phyloP scores from a whole-genome alignment of 2,329 filamentous ascomycete genomes.

The Drechslerella coelobrocha region DNA sequence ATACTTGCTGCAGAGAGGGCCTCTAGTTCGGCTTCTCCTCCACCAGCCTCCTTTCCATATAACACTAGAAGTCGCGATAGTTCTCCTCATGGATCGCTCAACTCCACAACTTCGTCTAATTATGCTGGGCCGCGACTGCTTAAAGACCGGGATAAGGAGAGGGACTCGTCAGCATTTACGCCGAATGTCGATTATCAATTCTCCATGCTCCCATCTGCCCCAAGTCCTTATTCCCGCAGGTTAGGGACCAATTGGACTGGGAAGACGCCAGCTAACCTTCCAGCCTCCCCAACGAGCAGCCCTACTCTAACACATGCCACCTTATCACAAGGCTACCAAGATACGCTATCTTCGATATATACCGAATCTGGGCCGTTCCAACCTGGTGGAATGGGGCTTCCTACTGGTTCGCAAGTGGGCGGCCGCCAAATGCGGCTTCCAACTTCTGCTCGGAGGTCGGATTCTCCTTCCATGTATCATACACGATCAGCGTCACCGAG shows the following conservation, averaged over 20 bases:
- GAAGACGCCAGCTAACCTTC: constrained; percentile 61
- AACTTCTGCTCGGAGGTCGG: constrained; percentile 63
- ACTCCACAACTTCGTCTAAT: constrained; percentile 60
- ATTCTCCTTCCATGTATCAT: constrained; percentile 57
- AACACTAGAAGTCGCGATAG: constrained; percentile 49
- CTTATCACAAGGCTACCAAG: constrained; percentile 44
- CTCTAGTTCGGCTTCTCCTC: constrained; percentile 37
- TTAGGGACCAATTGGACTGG: constrained; percentile 16
- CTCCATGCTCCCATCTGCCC: constrained; percentile 64
- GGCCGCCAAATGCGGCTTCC: constrained; percentile 59
- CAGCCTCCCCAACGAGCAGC: constrained; percentile 51
- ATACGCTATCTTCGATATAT: constrained; percentile 49
- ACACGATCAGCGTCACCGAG: constrained; percentile 58
- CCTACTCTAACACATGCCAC: constrained; percentile 20
- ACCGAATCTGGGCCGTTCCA: constrained; percentile 47
- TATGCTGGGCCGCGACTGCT: constrained; percentile 62
- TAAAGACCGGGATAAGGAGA: constrained; percentile 59
- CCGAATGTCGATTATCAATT: constrained; percentile 67
- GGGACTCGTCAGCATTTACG: constrained; percentile 53
- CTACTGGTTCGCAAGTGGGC: constrained; percentile 44
- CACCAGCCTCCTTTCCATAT: constrained; percentile 27
- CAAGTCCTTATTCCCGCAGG: constrained; percentile 52
- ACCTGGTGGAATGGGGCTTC: constrained; percentile 49
- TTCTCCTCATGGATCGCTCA: constrained; percentile 65
- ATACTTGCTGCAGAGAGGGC: constrained; percentile 54